Base-by-base conservation (phyloP, 2,329 filamentous ascomycete genomes). In the Zelopaecilomyces penicillatus region DNA sequence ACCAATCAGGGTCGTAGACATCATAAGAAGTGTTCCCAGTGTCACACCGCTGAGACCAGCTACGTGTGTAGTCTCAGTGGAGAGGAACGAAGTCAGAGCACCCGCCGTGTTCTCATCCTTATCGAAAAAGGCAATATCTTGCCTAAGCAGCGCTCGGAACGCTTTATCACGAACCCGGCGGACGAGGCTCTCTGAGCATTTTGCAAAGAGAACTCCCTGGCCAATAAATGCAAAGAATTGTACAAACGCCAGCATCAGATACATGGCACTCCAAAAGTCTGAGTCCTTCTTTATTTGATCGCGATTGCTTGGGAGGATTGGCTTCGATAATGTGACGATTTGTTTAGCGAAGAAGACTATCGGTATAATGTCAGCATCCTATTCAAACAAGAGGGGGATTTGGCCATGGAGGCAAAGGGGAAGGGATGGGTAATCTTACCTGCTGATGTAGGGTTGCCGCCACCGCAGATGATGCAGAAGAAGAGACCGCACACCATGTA, bases 111-210 rank as follows among this genome's bases (percentile, higher is more conserved):
- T 95, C 63, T 93, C 85, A 51, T 95, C 87, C 39, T 74, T 75
- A 63, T 97, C 93, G 56, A 96, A 98, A 64, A 90, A 97, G 30
- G 81, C 73, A 47, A 97, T 91, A 52, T 97, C 93, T 65, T 97
- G 91, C 52, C 90, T 85, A 42, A 97, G 78, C 71, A 98, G 88
- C 29, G 83, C 75, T 30, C 90, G 77, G 71, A 98, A 96, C 8
- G 90, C 85, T 46, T 73, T 74, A 62, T 93, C 82, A 55, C 93
- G 80, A 2, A 91, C 87, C n/a, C 88, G 82, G 60, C 88, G 86
- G 44, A 96, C 78, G 26, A 97, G 76, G 34, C 81, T 76, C 67
- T 95, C 87, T 10, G 88, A 93, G 66, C 87, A 90, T 57, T 81
- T 82, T 12, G 88, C 90, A 54, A 97, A 91, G 3, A 82, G 70